Evolutionary conservation across 306 rosid genomes (phyloP).

Genomic region (Styphnolobium japonicum): DNA sequence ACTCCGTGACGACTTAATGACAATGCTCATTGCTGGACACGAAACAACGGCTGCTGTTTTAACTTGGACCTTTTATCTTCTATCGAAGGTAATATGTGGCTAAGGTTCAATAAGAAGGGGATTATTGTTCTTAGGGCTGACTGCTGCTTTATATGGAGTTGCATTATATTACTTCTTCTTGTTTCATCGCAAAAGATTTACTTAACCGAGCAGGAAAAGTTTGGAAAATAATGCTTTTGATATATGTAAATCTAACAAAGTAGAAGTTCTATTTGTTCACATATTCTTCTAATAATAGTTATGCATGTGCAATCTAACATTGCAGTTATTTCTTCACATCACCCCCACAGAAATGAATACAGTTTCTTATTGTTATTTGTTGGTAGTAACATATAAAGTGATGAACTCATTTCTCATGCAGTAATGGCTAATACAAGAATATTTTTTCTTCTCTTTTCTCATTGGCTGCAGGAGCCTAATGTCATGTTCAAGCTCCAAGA

Average conservation of each 20-base stretch:
- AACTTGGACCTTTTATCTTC: conserved; percentile 97
- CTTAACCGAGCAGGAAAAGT: background rate
- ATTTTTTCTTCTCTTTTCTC: conserved; percentile 22
- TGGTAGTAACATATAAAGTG: background rate
- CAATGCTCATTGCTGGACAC: conserved; percentile 99
- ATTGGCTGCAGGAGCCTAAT: conserved; percentile 72
- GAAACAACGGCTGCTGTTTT: conserved; percentile 98
- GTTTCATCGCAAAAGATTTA: background rate
- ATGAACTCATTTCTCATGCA: background rate
- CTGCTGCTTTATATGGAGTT: background rate
- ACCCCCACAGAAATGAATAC: background rate
- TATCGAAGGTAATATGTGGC: conserved; percentile 59
- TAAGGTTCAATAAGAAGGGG: conserved; percentile 7
- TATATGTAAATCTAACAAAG: background rate
- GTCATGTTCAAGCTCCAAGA: conserved; percentile 88
- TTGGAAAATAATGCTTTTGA: background rate
- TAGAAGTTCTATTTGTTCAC: background rate
- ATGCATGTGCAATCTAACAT: background rate
- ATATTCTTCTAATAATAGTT: background rate
- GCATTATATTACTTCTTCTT: background rate
- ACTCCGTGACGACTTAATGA: conserved; percentile 98
- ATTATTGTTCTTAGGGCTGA: background rate
- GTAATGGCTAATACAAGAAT: conserved; percentile 21
- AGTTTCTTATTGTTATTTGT: background rate
- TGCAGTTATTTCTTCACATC: background rate